Evolutionary conservation across 371 early-diverging fungal species (phyloP).

Genomic region (Dichotomocladium elegans): DNA sequence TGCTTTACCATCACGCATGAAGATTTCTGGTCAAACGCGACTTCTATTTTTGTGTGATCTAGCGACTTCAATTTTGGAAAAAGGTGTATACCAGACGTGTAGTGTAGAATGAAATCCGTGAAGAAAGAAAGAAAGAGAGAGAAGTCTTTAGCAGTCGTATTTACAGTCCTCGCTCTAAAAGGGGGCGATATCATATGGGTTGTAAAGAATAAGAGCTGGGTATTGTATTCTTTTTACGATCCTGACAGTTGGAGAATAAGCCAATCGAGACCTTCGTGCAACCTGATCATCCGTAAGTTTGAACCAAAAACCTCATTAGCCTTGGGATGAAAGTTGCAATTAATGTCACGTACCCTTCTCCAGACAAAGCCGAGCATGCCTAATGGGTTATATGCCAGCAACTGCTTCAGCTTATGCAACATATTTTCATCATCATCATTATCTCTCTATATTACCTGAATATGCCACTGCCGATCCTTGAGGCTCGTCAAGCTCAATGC

Average conservation of each 20-base stretch:
- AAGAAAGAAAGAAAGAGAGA: too few relatives aligned
- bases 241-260: conserved; percentile 54
- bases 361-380: conserved; percentile 71
- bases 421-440: background rate
- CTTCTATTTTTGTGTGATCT: too few relatives aligned
- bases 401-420: background rate
- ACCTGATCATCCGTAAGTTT: conserved; percentile 19
- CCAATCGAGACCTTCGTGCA: conserved; percentile 75
- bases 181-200: too few relatives aligned
- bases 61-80: too few relatives aligned
- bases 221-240: conserved; percentile 5
- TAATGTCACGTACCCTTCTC: conserved; percentile 58
- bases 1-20: too few relatives aligned
- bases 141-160: too few relatives aligned
- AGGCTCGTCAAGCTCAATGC: conserved; percentile 56
- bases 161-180: too few relatives aligned
- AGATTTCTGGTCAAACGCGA: too few relatives aligned
- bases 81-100: too few relatives aligned
- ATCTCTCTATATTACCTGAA: conserved; percentile 46
- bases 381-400: conserved; percentile 9
- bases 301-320: background rate
- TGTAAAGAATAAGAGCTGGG: too few relatives aligned
- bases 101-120: too few relatives aligned
- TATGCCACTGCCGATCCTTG: conserved; percentile 74
- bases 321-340: too few relatives aligned